Conservation (phyloP, 1,139 yeast species). For the Zygoascus meyerae region DNA sequence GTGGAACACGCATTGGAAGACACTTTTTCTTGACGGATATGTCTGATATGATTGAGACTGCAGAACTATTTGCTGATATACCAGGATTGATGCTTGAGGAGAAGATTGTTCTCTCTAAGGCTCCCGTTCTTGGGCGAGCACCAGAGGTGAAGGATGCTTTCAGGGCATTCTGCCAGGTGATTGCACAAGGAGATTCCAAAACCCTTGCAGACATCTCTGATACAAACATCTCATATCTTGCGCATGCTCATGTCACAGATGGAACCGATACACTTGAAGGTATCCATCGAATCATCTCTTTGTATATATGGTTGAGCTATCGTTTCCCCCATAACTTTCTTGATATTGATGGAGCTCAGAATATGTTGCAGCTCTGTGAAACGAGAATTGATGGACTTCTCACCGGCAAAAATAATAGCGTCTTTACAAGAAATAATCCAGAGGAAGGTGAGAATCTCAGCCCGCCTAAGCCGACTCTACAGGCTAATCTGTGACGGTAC, state of each 20-base stretch:
- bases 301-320: slow-evolving; percentile 82
- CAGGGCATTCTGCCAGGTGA: slow-evolving; percentile 26
- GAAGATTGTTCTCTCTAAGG: slow-evolving; percentile 29
- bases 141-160: slow-evolving; percentile 24
- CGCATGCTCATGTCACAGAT: slow-evolving; percentile 11
- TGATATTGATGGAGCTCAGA: slow-evolving; percentile 69
- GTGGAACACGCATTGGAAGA: slow-evolving; percentile 18
- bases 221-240: slow-evolving; percentile 19
- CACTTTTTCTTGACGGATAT: slow-evolving; percentile 24
- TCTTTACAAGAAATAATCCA: background rate
- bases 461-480: background rate
- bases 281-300: slow-evolving; percentile 59
- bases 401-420: slow-evolving; percentile 4
- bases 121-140: slow-evolving; percentile 29
- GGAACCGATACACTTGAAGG: slow-evolving; percentile 45
- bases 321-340: slow-evolving; percentile 77
- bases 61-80: slow-evolving; percentile 25
- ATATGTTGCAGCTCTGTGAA: slow-evolving; percentile 45
- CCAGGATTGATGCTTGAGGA: slow-evolving; percentile 31
- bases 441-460: no score
- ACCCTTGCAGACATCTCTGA: slow-evolving; percentile 29
- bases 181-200: slow-evolving; percentile 28
- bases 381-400: slow-evolving; percentile 21
- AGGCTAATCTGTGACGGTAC: background rate
- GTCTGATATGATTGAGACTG: slow-evolving; percentile 22